Base-by-base conservation (phyloP, 108 stramenopile species). In the Nannochloropsis gaditana region DNA sequence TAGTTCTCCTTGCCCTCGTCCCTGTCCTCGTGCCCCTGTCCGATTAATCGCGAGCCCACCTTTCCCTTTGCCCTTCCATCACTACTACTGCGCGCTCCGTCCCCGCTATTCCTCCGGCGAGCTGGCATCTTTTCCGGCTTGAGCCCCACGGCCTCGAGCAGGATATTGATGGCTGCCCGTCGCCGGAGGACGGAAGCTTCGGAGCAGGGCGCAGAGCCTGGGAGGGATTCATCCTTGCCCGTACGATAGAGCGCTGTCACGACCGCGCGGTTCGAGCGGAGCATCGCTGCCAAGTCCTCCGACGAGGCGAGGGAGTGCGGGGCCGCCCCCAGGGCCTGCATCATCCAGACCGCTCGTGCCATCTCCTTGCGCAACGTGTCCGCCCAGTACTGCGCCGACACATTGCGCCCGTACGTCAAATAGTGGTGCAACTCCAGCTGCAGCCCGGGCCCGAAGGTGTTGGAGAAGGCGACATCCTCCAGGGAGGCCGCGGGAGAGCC, bases 101-200 rank as follows among this genome's bases (percentile, higher is more conserved):
- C 59, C 59, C 59, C n/a, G 19, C 59, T 73, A 2, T 73, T 73
- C 59, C n/a, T 73, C n/a, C 59, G 59, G n/a, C 59, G 59, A 15
- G 59, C 19, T 15, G 59, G 59, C 59, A 73, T 73, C 59, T 73
- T 73, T n/a, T 73, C 59, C 59, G 59, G 19, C 59, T 73, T 73
- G 5, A 73, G 59, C 59, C 59, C 59, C 19, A 73, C 59, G 59
- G 59, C 59, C 6, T 73, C 59, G 19, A 73, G 59, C 59, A 73
- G n/a, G n/a, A 73, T 73, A 73, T 73, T 73, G n/a, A 73, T 15
- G 19, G 59, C 59, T n/a, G 59, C 59, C 59, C 59, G 59, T 73
- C 59, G 59, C n/a, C 59, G 59, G 19, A 73, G 6, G n/a, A 73
- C n/a, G 59, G 59, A 73, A 2, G 59, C 59, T n/a, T 73, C 59